phyloP scores from a whole-genome alignment of 352 stramenopile species.

The Paralagenidium karlingii region DNA sequence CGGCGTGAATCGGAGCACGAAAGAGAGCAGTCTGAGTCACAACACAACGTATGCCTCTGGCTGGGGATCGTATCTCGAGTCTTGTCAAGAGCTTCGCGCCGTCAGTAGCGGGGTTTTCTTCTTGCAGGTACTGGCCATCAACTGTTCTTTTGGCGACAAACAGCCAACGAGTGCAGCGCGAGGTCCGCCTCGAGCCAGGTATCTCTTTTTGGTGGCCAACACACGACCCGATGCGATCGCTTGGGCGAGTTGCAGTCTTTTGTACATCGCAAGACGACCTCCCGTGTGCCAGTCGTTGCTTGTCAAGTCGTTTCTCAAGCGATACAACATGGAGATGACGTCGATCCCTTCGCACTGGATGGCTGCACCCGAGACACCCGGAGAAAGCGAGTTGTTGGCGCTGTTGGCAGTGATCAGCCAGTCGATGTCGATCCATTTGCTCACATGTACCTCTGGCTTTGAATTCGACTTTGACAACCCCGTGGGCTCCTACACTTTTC shows the following conservation, averaged over 20 bases:
- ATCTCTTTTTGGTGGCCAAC: slow-evolving; percentile 7
- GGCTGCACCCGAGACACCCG: slow-evolving; percentile 4
- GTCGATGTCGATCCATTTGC: slow-evolving; percentile 6
- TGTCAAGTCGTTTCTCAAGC: slow-evolving; percentile 9
- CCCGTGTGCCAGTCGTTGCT: slow-evolving; percentile 11
- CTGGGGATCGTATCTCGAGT: slow-evolving; percentile 1
- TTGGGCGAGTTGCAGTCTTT: slow-evolving; percentile 12
- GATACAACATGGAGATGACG: slow-evolving; percentile 13
- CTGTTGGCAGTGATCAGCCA: slow-evolving; percentile 11
- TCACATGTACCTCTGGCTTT: slow-evolving; percentile 12
- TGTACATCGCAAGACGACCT: slow-evolving; percentile 13
- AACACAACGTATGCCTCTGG: neutral
- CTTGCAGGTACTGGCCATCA: neutral
- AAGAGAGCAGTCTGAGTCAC: neutral
- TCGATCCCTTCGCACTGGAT: slow-evolving; percentile 9
- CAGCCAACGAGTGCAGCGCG: no score
- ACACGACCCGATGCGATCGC: slow-evolving; percentile 10
- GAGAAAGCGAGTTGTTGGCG: slow-evolving; percentile 11
- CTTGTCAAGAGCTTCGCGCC: neutral
- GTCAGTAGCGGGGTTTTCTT: neutral
- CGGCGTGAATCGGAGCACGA: no score
- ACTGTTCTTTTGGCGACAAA: neutral
- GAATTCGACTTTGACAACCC: neutral
- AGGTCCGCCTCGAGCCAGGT: no score
- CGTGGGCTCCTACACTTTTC: slow-evolving; percentile 6